Percentiles rank a stretch among this genome's conserved stretches.
These are phyloP conservation scores for Balamuthia mandrillaris DNA, from an alignment of 208 protist species.

Conservation along the genomic window DNA sequence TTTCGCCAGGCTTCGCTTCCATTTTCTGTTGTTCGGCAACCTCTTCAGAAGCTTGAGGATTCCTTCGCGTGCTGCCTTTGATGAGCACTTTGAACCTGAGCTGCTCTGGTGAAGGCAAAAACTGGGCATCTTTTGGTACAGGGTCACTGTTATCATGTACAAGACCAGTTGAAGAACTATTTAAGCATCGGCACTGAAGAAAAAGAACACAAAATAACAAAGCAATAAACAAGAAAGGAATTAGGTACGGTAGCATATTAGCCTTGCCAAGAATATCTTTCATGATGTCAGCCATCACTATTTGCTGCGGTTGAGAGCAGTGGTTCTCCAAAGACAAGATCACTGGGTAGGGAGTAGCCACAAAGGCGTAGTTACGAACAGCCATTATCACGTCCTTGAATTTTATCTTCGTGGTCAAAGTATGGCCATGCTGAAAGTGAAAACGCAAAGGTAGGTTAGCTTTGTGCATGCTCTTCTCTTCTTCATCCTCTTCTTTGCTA, in stretches of 20 bases:
- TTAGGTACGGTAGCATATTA: too few relatives aligned
- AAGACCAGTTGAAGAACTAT: too few relatives aligned
- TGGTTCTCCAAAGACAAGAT: constrained; percentile 79
- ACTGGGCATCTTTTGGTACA: too few relatives aligned
- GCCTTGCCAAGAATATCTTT: constrained; percentile 55
- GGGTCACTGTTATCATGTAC: too few relatives aligned
- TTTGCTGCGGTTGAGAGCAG: constrained; percentile 69
- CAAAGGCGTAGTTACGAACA: constrained; percentile 73
- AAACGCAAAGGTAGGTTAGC: neutral
- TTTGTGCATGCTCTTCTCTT: too few relatives aligned
- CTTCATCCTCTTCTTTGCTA: too few relatives aligned
- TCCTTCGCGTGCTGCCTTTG: neutral
- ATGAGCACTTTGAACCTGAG: constrained; percentile 53
- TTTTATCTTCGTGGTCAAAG: constrained; percentile 73
- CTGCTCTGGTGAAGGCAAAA: constrained; percentile 32
- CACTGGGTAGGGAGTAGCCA: constrained; percentile 67
- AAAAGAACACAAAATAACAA: neutral
- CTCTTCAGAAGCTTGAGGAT: neutral
- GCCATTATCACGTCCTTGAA: constrained; percentile 66
- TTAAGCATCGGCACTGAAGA: too few relatives aligned
- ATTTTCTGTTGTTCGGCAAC: neutral
- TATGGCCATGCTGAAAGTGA: constrained; percentile 70
- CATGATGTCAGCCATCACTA: constrained; percentile 66
- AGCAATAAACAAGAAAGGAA: neutral
- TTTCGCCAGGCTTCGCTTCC: neutral